These are phyloP conservation scores for Leccinellum albellum DNA, from an alignment of 768 basidiomycete species.

Conservation along the genomic window DNA sequence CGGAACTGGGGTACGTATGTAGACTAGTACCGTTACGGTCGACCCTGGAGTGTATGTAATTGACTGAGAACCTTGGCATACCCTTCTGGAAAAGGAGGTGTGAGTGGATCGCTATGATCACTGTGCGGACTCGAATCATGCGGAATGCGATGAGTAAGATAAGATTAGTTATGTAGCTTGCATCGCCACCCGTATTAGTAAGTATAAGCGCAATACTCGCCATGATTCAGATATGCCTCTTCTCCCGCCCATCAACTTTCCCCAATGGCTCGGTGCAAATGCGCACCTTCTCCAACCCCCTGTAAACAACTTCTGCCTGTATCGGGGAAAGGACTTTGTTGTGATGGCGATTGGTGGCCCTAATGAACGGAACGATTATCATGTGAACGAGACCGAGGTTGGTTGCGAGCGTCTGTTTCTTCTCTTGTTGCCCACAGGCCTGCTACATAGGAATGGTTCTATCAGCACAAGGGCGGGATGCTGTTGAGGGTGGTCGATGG, in stretches of 20 bases:
- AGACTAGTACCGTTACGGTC: too few species aligned
- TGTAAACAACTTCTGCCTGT: slow-evolving; percentile 87
- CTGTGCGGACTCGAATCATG: neutral
- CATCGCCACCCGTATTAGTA: neutral
- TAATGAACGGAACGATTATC: slow-evolving; percentile 91
- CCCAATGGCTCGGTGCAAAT: slow-evolving; percentile 84
- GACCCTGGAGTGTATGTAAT: neutral
- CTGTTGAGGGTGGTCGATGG: slow-evolving; percentile 82
- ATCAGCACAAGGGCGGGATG: slow-evolving; percentile 94
- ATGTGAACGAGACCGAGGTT: slow-evolving; percentile 93
- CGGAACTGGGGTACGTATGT: slow-evolving; percentile 7
- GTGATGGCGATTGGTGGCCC: slow-evolving; percentile 98
- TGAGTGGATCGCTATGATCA: neutral
- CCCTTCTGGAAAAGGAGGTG: neutral
- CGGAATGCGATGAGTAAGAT: neutral
- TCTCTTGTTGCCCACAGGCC: neutral
- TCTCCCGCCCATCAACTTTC: slow-evolving; percentile 80
- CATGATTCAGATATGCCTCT: slow-evolving; percentile 57
- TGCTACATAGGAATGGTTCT: slow-evolving; percentile 84
- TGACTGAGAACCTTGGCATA: neutral
- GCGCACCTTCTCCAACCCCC: slow-evolving; percentile 79
- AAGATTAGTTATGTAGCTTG: neutral
- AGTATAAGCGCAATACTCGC: neutral
- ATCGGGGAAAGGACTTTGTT: slow-evolving; percentile 78
- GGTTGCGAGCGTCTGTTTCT: neutral